Evolutionary conservation across 805 yeast genomes (phyloP).

Genomic region (Starmera dryadoides): DNA sequence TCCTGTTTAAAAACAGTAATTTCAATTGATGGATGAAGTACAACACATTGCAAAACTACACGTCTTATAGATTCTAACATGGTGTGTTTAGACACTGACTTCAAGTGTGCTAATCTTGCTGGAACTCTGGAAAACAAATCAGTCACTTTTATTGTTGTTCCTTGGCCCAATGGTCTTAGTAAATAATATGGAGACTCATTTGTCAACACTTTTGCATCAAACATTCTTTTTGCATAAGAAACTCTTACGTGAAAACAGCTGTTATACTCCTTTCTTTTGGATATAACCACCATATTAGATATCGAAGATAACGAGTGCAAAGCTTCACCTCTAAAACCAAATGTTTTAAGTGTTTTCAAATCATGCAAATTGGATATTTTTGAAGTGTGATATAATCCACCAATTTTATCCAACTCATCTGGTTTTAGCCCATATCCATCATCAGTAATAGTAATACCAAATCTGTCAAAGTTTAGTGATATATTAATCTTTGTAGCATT

Average conservation of each 20-base stretch:
- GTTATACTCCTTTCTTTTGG: constrained; percentile 30
- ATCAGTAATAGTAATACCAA: constrained; percentile 44
- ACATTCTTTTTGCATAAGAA: constrained; percentile 6
- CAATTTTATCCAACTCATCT: constrained; percentile 39
- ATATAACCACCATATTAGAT: constrained; percentile 37
- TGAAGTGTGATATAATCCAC: constrained; percentile 46
- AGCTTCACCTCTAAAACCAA: constrained; percentile 75
- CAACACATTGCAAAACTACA: constrained; percentile 22
- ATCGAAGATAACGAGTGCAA: constrained; percentile 45
- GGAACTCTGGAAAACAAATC: constrained; percentile 37
- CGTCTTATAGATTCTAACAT: constrained; percentile 23
- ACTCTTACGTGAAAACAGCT: constrained; percentile 19
- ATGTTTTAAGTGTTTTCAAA: constrained; percentile 31
- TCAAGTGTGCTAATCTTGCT: constrained; percentile 29
- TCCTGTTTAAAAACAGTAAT: constrained; percentile 8
- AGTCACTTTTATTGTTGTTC: constrained; percentile 31
- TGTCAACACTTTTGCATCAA: constrained; percentile 7
- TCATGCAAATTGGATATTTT: constrained; percentile 35
- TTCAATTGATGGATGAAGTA: constrained; percentile 17
- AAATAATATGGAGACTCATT: not conserved
- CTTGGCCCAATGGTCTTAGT: constrained; percentile 13
- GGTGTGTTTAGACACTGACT: constrained; percentile 14
- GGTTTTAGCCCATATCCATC: constrained; percentile 64
- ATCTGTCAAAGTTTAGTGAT: constrained; percentile 24
- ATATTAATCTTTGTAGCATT: constrained; percentile 33